phyloP scores from a whole-genome alignment of 306 rosid species.

The Dryas octopetala region DNA sequence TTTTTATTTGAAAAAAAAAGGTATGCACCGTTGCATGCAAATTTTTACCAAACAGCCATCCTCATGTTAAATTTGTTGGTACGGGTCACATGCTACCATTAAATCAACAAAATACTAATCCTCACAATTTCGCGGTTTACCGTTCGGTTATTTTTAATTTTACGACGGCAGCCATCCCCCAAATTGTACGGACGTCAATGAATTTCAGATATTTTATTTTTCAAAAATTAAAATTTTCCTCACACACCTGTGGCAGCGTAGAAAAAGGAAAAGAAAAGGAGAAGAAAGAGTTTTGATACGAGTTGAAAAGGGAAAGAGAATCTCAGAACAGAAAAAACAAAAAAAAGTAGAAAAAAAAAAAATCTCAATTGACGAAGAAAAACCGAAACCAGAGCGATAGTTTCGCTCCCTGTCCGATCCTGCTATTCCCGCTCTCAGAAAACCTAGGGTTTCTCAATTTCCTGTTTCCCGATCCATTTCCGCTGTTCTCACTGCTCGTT shows the following conservation, averaged over 20 bases:
- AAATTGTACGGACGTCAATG: conserved; percentile 9
- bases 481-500: conserved; percentile 15
- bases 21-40: too few relatives aligned
- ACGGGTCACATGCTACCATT: not conserved
- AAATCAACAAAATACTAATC: not conserved
- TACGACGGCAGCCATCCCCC: conserved; percentile 22
- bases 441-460: conserved; percentile 30
- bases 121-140: conserved; percentile 19
- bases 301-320: conserved; percentile 40
- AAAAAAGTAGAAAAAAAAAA: conserved; percentile 2
- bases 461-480: conserved; percentile 19
- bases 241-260: conserved; percentile 36
- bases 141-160: conserved; percentile 13
- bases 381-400: conserved; percentile 24
- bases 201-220: conserved; percentile 10
- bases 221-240: not conserved
- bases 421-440: conserved; percentile 20
- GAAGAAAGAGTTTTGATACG: conserved; percentile 28
- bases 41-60: too few relatives aligned
- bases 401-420: conserved; percentile 30
- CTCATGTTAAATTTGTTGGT: too few relatives aligned
- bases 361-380: conserved; percentile 25
- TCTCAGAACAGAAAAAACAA: not conserved
- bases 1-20: too few relatives aligned
- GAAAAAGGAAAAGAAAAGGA: conserved; percentile 23